Conservation (phyloP, 1,139 yeast species). For the Candida mesenterica region DNA sequence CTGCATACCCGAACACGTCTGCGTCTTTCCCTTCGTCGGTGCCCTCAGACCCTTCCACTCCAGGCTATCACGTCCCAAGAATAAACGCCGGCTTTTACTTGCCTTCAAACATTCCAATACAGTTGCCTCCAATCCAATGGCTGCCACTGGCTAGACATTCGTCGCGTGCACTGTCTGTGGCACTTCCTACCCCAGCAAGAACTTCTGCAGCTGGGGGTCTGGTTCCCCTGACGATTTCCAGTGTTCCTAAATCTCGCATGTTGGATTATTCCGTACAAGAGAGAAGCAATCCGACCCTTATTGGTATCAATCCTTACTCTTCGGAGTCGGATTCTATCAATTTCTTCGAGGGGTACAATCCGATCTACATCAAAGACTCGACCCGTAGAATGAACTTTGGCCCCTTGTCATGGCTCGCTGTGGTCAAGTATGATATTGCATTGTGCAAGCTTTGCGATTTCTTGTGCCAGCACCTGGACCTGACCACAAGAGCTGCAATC, state of each 20-base stretch:
- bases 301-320: conserved; percentile 29
- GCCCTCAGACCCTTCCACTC: conserved; percentile 1
- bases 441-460: conserved; percentile 14
- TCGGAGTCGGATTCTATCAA: conserved; percentile 16
- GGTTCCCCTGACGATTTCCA: background rate
- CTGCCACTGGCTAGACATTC: background rate
- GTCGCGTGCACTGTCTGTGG: background rate
- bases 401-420: conserved; percentile 38
- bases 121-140: conserved; percentile 12
- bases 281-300: conserved; percentile 7
- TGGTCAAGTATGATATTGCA: conserved; percentile 20
- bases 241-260: background rate
- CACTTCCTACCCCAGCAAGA: background rate
- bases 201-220: background rate
- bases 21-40: conserved; percentile 4
- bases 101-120: conserved; percentile 8
- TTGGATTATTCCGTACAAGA: background rate
- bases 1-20: no score
- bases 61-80: conserved; percentile 2
- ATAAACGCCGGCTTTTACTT: conserved; percentile 1
- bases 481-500: conserved; percentile 19
- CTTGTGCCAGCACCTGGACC: conserved; percentile 19
- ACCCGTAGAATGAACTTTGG: conserved; percentile 18
- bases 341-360: conserved; percentile 23
- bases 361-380: conserved; percentile 22